Evolutionary conservation across 352 stramenopile genomes (phyloP), one percentile per base, ranked within the genome.

Genomic region (Globisporangium uncinulatum): DNA sequence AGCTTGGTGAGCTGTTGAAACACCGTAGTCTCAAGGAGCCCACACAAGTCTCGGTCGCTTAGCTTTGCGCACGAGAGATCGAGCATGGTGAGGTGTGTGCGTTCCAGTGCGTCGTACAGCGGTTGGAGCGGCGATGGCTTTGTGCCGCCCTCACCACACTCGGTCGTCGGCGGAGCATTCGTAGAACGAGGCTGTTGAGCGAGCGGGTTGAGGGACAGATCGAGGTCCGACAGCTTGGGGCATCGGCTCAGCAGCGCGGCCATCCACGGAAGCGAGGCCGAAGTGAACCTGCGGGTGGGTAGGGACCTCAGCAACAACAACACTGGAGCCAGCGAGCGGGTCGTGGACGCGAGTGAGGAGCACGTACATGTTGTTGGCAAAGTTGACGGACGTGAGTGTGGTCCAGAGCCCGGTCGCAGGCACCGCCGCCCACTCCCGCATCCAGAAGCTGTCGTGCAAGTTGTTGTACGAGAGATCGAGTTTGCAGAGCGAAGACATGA

Each of bases 381-480:
- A 47, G 44, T 77, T 77, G 10, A 87, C 42, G 3, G 46, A 65
- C 10, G 53, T 65, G 11, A 86, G 54, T 2, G 50, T 36, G n/a
- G 67, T 47, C 70, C 62, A 79, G 11, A 14, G 6, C 4, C 20
- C 55, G 1, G 20, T 48, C 20, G 20, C 24, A 6, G n/a, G 6
- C 11, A 52, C 49, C 21, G 17, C 14, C 6, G 29, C 21, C 51
- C 36, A 47, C 21, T 49, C 58, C 49, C 54, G 44, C 29, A 41
- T 32, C 72, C 65, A 83, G 45, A 84, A 83, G 0, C 39, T 3
- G 31, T 86, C 73, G 11, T 62, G 24, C 6, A 88, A 54, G 3
- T 70, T 56, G 19, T 86, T 88, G 51, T 81, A 85, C 48, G 78
- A 86, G 5, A 88, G 51, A 37, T 88, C 70, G 4, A 88, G 44